A percentile compares a stretch with the other conserved stretches of the same genome.
Conservation (phyloP, 306 rosid species). For the Vicia villosa region DNA sequence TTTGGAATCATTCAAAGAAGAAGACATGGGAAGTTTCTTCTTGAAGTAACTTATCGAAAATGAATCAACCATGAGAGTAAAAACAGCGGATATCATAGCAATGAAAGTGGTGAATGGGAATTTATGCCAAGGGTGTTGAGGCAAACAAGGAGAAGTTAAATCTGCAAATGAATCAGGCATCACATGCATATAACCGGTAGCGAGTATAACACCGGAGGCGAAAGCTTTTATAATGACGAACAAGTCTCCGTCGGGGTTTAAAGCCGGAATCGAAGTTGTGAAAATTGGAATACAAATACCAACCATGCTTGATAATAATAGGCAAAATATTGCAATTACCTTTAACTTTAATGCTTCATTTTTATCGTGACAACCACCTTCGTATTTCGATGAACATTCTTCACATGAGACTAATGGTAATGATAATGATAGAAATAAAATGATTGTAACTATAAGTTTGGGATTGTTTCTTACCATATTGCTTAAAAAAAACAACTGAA, state of each 20-base stretch:
- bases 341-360: conserved; percentile 43
- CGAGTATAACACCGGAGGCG: conserved; percentile 71
- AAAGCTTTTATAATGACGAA: conserved; percentile 61
- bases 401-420: not conserved
- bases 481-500: not conserved
- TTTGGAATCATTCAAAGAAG: not conserved
- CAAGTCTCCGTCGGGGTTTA: conserved; percentile 47
- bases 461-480: not conserved
- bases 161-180: conserved; percentile 56
- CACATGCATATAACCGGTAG: conserved; percentile 79
- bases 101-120: conserved; percentile 66
- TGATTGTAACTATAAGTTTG: not conserved
- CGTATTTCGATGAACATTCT: conserved; percentile 26
- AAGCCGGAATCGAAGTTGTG: conserved; percentile 45
- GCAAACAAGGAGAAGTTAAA: conserved; percentile 56
- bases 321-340: conserved; percentile 51
- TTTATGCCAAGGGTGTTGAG: conserved; percentile 54
- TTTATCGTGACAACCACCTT: conserved; percentile 44
- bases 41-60: conserved; percentile 46
- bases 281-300: conserved; percentile 52
- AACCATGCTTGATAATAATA: conserved; percentile 49
- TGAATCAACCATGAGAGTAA: conserved; percentile 65
- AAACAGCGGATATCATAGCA: conserved; percentile 63
- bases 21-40: conserved; percentile 23
- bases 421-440: not conserved